Conservation (phyloP, 371 early-diverging fungal genomes). For the Conidiobolus incongruus region DNA sequence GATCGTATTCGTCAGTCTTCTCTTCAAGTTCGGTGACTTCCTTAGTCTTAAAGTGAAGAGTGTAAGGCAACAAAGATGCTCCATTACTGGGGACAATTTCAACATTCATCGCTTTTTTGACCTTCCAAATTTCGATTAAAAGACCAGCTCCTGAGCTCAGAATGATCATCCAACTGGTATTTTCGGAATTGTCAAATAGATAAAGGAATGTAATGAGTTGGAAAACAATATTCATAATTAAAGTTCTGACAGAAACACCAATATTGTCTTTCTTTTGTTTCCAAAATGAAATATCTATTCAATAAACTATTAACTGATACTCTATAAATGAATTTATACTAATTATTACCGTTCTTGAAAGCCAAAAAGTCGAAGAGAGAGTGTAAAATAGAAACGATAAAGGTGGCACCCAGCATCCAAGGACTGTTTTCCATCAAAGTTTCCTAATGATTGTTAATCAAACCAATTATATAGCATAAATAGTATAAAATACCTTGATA, state of each 20-base stretch:
- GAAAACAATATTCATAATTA: slow-evolving; percentile 59
- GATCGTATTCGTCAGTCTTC: slow-evolving; percentile 68
- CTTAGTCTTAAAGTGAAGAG: slow-evolving; percentile 11
- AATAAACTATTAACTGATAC: not conserved
- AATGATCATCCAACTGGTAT: slow-evolving; percentile 73
- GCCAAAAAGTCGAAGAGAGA: slow-evolving; percentile 82
- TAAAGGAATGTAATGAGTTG: slow-evolving; percentile 76
- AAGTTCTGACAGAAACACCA: slow-evolving; percentile 68
- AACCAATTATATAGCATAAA: not conserved
- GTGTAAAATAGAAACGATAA: slow-evolving; percentile 59
- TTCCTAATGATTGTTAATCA: slow-evolving; percentile 12
- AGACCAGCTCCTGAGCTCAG: slow-evolving; percentile 55
- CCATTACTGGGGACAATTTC: slow-evolving; percentile 11
- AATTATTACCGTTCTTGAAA: slow-evolving; percentile 62
- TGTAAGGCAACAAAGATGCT: slow-evolving; percentile 10
- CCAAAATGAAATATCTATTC: slow-evolving; percentile 77
- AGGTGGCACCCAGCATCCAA: slow-evolving; percentile 46
- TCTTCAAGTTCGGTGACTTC: slow-evolving; percentile 30
- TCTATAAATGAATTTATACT: not conserved
- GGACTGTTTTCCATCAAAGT: slow-evolving; percentile 85
- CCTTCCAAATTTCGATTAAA: slow-evolving; percentile 79
- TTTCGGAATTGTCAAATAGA: slow-evolving; percentile 63
- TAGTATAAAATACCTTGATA: slow-evolving; percentile 16
- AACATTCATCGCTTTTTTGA: slow-evolving; percentile 58
- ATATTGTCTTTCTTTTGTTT: slow-evolving; percentile 47